Percentiles rank a stretch among this genome's conserved stretches.
phyloP scores from a whole-genome alignment of 1,139 yeast species.

The Candida gigantensis region DNA sequence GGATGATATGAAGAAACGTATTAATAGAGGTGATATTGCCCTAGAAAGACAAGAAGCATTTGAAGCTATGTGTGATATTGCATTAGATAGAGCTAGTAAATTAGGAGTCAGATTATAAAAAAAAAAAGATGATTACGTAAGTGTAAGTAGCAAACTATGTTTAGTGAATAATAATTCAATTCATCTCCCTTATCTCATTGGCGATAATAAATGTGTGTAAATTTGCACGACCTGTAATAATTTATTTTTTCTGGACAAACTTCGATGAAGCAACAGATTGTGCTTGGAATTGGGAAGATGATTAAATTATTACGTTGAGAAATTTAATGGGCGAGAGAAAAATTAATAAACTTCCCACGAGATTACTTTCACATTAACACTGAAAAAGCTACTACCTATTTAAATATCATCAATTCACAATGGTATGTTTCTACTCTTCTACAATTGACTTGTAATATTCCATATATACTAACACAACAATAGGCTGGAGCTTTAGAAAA shows the following conservation, averaged over 20 bases:
- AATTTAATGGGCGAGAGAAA: no score
- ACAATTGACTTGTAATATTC: not conserved
- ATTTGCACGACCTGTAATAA: no score
- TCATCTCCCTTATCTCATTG: no score
- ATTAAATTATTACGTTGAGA: no score
- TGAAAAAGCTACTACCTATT: not conserved
- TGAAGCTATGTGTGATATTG: constrained; percentile 88
- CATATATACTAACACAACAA: not conserved
- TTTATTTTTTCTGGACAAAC: no score
- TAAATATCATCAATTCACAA: constrained; percentile 7
- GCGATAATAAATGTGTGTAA: no score
- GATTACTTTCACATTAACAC: no score
- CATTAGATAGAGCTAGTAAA: constrained; percentile 70
- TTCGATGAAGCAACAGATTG: no score
- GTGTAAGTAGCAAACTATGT: no score
- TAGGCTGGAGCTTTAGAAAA: constrained; percentile 97
- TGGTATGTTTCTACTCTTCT: constrained; percentile 11
- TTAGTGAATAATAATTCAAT: no score
- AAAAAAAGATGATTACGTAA: not conserved
- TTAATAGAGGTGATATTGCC: constrained; percentile 50
- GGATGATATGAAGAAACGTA: constrained; percentile 63
- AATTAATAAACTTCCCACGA: no score
- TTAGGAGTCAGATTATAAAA: constrained; percentile 29
- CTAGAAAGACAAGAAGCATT: constrained; percentile 68
- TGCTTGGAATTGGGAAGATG: no score